Evolutionary conservation across 1,284 basidiomycete genomes (phyloP).

Genomic region (Schizophyllum commune): DNA sequence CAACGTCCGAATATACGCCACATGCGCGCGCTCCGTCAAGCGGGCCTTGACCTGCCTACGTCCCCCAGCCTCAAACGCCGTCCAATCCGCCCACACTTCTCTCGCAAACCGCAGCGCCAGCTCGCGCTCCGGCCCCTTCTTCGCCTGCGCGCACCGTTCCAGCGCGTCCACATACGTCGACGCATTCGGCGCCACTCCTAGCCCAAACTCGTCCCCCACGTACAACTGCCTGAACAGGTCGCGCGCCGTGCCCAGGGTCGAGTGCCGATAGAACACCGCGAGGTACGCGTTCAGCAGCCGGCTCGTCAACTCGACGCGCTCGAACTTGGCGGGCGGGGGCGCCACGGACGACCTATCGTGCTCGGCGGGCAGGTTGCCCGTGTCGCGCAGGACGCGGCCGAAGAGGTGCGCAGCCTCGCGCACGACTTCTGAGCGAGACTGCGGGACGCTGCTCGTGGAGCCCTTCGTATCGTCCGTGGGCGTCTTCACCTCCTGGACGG

Average conservation of each 20-base stretch:
- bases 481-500: neutral
- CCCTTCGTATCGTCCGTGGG: slow-evolving; percentile 6
- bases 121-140: slow-evolving; percentile 35
- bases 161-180: slow-evolving; percentile 59
- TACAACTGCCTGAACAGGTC: slow-evolving; percentile 45
- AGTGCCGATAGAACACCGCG: slow-evolving; percentile 66
- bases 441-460: slow-evolving; percentile 63
- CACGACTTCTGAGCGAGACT: slow-evolving; percentile 67
- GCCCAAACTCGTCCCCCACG: slow-evolving; percentile 15
- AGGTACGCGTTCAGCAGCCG: slow-evolving; percentile 79
- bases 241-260: slow-evolving; percentile 39
- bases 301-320: slow-evolving; percentile 49
- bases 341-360: neutral
- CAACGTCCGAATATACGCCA: slow-evolving; percentile 55
- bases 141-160: slow-evolving; percentile 51
- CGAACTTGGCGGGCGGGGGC: slow-evolving; percentile 34
- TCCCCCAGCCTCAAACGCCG: slow-evolving; percentile 25
- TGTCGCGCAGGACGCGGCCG: slow-evolving; percentile 55
- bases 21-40: slow-evolving; percentile 56
- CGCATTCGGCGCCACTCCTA: slow-evolving; percentile 40
- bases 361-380: slow-evolving; percentile 7
- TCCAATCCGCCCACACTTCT: slow-evolving; percentile 56
- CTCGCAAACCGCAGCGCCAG: slow-evolving; percentile 42
- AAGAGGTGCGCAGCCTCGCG: slow-evolving; percentile 70
- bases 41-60: slow-evolving; percentile 28